Evolutionary conservation across 2,329 filamentous ascomycete species (phyloP), one percentile per base, ranked within the genome.

Genomic region (Calonectria honghensis): DNA sequence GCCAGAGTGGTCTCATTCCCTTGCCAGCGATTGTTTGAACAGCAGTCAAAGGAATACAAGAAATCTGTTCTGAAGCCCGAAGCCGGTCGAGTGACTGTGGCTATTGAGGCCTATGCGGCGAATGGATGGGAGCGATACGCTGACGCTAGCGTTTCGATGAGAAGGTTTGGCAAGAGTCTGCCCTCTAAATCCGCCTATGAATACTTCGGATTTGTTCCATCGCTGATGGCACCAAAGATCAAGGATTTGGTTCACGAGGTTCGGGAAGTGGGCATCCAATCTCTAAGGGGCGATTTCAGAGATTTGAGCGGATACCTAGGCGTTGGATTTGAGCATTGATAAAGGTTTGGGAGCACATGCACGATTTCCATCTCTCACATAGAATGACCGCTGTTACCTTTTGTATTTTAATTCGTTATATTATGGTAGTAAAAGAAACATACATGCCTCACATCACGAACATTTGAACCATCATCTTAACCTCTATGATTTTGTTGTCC

Each of bases 91-190:
- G 2, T 9, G 3, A 57, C 52, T 35, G 52, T 57, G 2, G 52
- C 14, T 13, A 57, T 57, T 13, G 52, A 57, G 16, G 52, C 52
- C 14, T 57, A 57, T 35, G 52, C 52, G 6, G 52, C 52, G 2
- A 57, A 57, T 31, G 52, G 52, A n/a, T 57, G 52, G 52, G 52
- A 57, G n/a, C 31, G 52, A n/a, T 57, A 57, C 20, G 52, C 52
- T 10, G 52, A 57, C 20, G 52, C 52, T 4, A 57, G 52, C 9
- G 18, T 57, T 57, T 57, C 52, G 20, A 57, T 57, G 52, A 35
- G 52, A 57, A 35, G 52, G 18, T 57, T 57, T 35, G 52, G 52
- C 18, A 35, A 57, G 20, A 57, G 52, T 35, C 52, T 57, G 7
- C 52, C 52, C 2, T 57, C 52, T 10, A 57, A 57, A 35, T 57